These are phyloP conservation scores for Coelastrella sp. DNA, from an alignment of 139 green algal genomes.

Conservation along the genomic window DNA sequence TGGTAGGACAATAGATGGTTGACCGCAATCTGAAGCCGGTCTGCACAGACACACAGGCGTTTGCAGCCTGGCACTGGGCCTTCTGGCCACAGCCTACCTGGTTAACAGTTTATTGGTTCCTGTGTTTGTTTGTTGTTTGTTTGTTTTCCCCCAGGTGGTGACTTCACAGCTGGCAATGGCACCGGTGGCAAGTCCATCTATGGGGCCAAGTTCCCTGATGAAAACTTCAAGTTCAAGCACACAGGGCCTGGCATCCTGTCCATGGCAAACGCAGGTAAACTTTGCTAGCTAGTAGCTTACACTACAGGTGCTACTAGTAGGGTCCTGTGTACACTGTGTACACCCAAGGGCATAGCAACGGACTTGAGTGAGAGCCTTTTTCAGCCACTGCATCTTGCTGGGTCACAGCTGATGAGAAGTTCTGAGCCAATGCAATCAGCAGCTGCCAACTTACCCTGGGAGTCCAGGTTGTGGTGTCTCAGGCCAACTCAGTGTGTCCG, in stretches of 20 bases:
- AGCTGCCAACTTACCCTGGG: no score
- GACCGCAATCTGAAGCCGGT: neutral
- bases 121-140: neutral
- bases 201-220: slow-evolving; percentile 71
- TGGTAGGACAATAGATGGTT: no score
- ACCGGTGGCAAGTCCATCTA: slow-evolving; percentile 79
- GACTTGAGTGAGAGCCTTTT: no score
- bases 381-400: neutral
- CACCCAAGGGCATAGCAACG: no score
- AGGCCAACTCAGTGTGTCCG: no score
- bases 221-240: slow-evolving; percentile 82
- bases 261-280: slow-evolving; percentile 55
- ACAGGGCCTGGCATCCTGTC: slow-evolving; percentile 58
- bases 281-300: no score
- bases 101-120: neutral
- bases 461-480: slow-evolving; percentile 71
- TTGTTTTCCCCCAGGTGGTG: slow-evolving; percentile 57
- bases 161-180: slow-evolving; percentile 79
- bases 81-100: neutral
- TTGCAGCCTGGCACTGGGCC: no score
- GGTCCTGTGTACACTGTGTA: no score
- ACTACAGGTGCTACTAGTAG: no score
- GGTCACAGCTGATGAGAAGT: no score
- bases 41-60: no score
- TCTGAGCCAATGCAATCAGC: no score